Evolutionary conservation across 164 flowering plant genomes (phyloP).

Genomic region (Vitis cinerea): DNA sequence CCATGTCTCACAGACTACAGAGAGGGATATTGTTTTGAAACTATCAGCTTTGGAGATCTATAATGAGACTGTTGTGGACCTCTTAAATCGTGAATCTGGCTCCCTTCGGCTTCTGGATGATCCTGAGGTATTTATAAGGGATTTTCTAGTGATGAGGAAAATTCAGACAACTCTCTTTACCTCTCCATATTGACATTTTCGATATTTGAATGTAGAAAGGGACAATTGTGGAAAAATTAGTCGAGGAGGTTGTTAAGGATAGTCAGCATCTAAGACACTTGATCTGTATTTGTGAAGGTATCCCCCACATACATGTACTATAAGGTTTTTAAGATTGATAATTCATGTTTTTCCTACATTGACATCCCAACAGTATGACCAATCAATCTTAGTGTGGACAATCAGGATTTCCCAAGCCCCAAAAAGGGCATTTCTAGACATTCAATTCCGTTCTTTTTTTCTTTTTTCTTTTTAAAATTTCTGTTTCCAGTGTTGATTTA

Average conservation of each 20-base stretch:
- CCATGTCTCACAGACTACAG: conserved; percentile 41
- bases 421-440: neutral
- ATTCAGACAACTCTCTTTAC: neutral
- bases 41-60: conserved; percentile 83
- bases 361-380: neutral
- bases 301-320: neutral
- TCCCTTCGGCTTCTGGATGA: conserved; percentile 78
- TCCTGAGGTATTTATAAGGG: conserved; percentile 63
- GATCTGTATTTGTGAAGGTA: conserved; percentile 80
- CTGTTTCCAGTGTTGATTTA: neutral
- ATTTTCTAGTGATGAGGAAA: neutral
- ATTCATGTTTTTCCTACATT: neutral
- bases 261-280: conserved; percentile 53
- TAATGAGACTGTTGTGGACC: conserved; percentile 77
- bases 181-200: neutral
- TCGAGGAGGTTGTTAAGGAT: conserved; percentile 63
- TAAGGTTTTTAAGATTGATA: neutral
- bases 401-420: neutral
- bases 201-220: conserved; percentile 56
- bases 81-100: conserved; percentile 67
- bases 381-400: neutral
- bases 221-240: conserved; percentile 68
- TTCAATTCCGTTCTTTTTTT: neutral
- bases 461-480: neutral
- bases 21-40: conserved; percentile 58